These are phyloP conservation scores for Pseudomicrostroma phylloplanum DNA, from an alignment of 1,284 basidiomycete genomes.

Conservation along the genomic window DNA sequence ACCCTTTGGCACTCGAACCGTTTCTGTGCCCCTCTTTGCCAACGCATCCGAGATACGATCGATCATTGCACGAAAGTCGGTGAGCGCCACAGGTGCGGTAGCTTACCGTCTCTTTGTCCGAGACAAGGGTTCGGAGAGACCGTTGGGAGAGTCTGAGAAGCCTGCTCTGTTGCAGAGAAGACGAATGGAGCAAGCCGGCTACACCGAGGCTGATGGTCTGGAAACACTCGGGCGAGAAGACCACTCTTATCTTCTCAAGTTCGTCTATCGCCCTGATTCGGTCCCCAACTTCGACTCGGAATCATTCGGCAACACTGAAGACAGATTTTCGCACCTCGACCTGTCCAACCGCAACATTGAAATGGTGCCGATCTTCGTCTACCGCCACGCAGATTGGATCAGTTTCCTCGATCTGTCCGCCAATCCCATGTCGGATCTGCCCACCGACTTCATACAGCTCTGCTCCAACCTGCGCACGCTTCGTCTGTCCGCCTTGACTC, in stretches of 20 bases:
- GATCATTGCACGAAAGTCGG: conserved; percentile 32
- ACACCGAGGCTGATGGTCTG: conserved; percentile 71
- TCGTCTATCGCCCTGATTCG: conserved; percentile 67
- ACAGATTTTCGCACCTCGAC: conserved; percentile 70
- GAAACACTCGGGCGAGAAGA: conserved; percentile 76
- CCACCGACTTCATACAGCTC: conserved; percentile 89
- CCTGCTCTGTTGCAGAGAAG: conserved; percentile 79
- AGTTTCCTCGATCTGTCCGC: conserved; percentile 81
- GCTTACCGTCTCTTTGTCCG: conserved; percentile 45
- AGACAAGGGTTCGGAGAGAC: conserved; percentile 46
- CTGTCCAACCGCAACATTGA: conserved; percentile 75
- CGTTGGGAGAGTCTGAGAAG: conserved; percentile 62
- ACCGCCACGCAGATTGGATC: conserved; percentile 79
- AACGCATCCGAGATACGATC: conserved; percentile 62
- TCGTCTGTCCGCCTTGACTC: conserved; percentile 82
- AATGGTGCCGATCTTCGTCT: conserved; percentile 82
- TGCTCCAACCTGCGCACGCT: conserved; percentile 79
- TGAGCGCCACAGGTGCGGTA: conserved; percentile 26
- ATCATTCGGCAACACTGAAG: conserved; percentile 38
- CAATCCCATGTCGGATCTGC: conserved; percentile 93
- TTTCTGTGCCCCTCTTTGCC: conserved; percentile 62
- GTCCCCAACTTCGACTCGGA: conserved; percentile 50
- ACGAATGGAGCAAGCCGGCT: conserved; percentile 83
- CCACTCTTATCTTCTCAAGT: conserved; percentile 77
- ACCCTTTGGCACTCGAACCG: conserved; percentile 50